Percentiles rank a stretch among this genome's conserved stretches.
Evolutionary conservation across 1,139 yeast genomes (phyloP).

Genomic region (Yarrowia galli): DNA sequence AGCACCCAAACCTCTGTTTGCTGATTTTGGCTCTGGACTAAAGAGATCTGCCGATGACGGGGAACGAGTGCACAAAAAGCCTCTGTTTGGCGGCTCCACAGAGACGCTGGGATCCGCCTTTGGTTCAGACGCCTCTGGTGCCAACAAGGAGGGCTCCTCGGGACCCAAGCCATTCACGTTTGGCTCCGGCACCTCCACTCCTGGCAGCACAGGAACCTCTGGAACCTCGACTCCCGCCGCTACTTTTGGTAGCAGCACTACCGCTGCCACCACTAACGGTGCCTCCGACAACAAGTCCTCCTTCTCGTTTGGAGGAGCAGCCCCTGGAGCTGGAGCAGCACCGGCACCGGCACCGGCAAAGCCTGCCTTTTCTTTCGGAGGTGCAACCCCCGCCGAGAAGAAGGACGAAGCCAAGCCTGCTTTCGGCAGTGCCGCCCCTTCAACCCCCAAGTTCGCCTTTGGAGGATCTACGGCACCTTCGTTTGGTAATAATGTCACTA

Average conservation of each 20-base stretch:
- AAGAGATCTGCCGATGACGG: slow-evolving; percentile 22
- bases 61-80: not conserved
- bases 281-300: not conserved
- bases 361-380: not conserved
- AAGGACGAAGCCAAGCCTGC: slow-evolving; percentile 1
- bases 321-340: no score
- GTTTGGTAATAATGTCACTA: not conserved
- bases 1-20: slow-evolving; percentile 1
- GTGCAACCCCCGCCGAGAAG: not conserved
- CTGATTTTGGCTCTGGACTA: not conserved
- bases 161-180: not conserved
- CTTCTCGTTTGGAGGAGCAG: slow-evolving; percentile 2
- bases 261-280: not conserved
- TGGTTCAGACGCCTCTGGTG: not conserved
- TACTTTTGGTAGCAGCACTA: not conserved
- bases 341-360: not conserved
- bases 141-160: not conserved
- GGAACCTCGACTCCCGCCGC: slow-evolving; percentile 8
- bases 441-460: not conserved
- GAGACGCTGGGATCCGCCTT: not conserved
- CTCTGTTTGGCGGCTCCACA: slow-evolving; percentile 14
- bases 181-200: not conserved
- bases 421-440: not conserved
- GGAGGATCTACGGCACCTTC: not conserved
- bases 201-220: slow-evolving; percentile 8